Conservation (phyloP, 352 stramenopile genomes). For the Phytophthora vignae region DNA sequence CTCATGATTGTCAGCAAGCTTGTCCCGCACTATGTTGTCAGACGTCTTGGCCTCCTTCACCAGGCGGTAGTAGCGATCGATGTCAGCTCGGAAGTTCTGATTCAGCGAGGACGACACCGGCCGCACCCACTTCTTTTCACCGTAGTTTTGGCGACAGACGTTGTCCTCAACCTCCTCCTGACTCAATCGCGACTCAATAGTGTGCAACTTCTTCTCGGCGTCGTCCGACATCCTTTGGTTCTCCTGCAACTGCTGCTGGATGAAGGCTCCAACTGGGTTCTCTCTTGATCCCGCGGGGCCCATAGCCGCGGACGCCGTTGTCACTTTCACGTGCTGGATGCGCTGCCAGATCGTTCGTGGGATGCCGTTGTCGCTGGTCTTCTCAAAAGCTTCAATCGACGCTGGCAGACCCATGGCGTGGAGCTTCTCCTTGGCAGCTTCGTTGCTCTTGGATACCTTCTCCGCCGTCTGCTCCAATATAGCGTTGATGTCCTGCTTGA, state of each 20-base stretch:
- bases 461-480: slow-evolving; percentile 53
- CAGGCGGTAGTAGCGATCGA: slow-evolving; percentile 81
- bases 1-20: slow-evolving; percentile 45
- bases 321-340: slow-evolving; percentile 58
- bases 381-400: slow-evolving; percentile 83
- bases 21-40: slow-evolving; percentile 67
- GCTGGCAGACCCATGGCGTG: slow-evolving; percentile 69
- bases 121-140: slow-evolving; percentile 57
- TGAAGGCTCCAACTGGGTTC: slow-evolving; percentile 44
- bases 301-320: slow-evolving; percentile 27
- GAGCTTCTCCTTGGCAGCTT: slow-evolving; percentile 60
- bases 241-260: slow-evolving; percentile 59
- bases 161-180: slow-evolving; percentile 78
- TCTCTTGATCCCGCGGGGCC: slow-evolving; percentile 29
- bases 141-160: slow-evolving; percentile 74
- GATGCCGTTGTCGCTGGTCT: slow-evolving; percentile 67
- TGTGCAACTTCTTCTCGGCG: slow-evolving; percentile 66
- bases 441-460: slow-evolving; percentile 58
- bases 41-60: slow-evolving; percentile 76
- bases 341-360: slow-evolving; percentile 62
- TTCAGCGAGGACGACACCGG: slow-evolving; percentile 64
- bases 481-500: slow-evolving; percentile 57
- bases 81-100: slow-evolving; percentile 64
- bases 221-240: slow-evolving; percentile 59
- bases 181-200: slow-evolving; percentile 59